phyloP scores from a whole-genome alignment of 371 early-diverging fungal genomes.

The Quaeritorhiza haematococci region DNA sequence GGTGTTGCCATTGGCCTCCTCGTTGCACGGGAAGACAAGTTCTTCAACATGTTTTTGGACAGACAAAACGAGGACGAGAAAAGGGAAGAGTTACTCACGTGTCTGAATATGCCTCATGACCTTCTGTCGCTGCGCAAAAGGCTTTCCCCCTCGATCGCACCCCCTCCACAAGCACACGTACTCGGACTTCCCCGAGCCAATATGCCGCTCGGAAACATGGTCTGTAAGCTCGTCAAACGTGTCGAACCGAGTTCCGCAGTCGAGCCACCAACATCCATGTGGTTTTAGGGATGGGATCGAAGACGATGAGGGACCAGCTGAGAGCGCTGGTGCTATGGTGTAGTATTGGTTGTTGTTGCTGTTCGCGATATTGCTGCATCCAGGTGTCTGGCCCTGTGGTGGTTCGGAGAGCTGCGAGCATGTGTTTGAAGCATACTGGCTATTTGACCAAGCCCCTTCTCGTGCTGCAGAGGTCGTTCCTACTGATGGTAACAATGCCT shows the following conservation, averaged over 20 bases:
- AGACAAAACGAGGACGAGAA: too few relatives aligned
- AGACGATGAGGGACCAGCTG: too few relatives aligned
- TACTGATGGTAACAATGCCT: too few relatives aligned
- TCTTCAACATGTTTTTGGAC: too few relatives aligned
- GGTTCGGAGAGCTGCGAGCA: too few relatives aligned
- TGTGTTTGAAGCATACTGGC: too few relatives aligned
- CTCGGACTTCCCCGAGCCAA: slow-evolving; percentile 62
- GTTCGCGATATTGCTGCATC: background rate
- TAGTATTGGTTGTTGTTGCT: background rate
- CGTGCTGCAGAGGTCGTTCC: background rate
- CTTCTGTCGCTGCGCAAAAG: slow-evolving; percentile 73
- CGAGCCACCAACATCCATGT: slow-evolving; percentile 10
- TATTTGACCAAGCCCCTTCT: too few relatives aligned
- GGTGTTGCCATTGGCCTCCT: too few relatives aligned
- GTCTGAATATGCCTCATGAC: slow-evolving; percentile 83
- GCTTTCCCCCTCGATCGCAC: slow-evolving; percentile 64
- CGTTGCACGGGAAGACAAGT: too few relatives aligned
- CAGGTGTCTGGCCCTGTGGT: background rate
- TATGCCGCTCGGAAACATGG: slow-evolving; percentile 71
- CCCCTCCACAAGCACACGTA: slow-evolving; percentile 78
- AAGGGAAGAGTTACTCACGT: slow-evolving; percentile 33
- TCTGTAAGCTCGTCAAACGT: slow-evolving; percentile 62
- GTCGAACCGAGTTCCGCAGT: slow-evolving; percentile 37
- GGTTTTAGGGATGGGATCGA: background rate
- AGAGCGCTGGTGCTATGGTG: background rate